Evolutionary conservation across 2,329 filamentous ascomycete species (phyloP).

Genomic region (Chrysoporthe cubensis): DNA sequence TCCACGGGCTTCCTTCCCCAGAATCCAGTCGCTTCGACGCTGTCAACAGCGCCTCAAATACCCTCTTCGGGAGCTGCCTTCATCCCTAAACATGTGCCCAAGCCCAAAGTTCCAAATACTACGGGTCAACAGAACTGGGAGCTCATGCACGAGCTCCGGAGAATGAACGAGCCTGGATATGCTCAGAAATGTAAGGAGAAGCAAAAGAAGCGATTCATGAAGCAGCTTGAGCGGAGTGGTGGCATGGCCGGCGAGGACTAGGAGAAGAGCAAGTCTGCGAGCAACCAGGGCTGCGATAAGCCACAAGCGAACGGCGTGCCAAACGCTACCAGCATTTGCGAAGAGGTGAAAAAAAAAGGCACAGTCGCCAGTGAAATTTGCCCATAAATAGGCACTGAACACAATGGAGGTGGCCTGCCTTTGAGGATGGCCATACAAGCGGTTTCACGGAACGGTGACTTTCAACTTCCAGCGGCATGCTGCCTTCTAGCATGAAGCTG

Average conservation of each 20-base stretch:
- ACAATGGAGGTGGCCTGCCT: background rate
- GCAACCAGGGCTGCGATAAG: background rate
- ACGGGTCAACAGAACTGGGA: constrained; percentile 30
- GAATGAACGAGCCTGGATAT: constrained; percentile 28
- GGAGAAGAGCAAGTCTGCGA: constrained; percentile 13
- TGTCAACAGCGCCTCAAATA: background rate
- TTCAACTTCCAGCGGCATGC: background rate
- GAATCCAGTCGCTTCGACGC: background rate
- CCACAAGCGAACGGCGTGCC: background rate
- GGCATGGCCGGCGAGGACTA: constrained; percentile 7
- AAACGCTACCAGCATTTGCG: background rate
- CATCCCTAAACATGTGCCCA: constrained; percentile 26
- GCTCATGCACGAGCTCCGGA: constrained; percentile 27
- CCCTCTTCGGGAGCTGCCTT: constrained; percentile 13
- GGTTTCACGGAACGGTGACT: background rate
- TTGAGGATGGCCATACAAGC: background rate
- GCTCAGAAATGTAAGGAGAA: constrained; percentile 28
- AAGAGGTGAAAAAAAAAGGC: background rate
- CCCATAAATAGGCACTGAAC: background rate
- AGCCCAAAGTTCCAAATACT: constrained; percentile 28
- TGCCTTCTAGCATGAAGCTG: background rate
- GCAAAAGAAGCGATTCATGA: constrained; percentile 29
- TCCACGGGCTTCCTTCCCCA: background rate
- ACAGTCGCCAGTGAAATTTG: background rate
- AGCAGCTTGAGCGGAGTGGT: constrained; percentile 17